Base-by-base conservation (phyloP, 805 yeast genomes). In the Spathaspora girioi region DNA sequence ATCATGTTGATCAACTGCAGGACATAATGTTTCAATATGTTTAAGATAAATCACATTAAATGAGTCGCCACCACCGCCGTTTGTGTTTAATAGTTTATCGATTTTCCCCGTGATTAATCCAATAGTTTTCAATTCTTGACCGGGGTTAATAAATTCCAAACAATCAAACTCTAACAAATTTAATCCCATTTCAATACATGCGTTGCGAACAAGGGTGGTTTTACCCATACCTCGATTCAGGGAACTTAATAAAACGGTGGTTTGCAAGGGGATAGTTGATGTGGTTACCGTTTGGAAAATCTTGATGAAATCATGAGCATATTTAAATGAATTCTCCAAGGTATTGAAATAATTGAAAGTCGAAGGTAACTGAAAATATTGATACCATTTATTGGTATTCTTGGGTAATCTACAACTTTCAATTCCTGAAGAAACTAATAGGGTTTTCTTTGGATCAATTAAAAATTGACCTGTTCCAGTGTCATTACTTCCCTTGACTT, bases 181-280 rank as follows among this genome's bases (percentile, higher is more conserved):
- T 8, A 84, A 66, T 0, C 97, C 97, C 29, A 84, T 64, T 29
- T 79, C 79, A 8, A 71, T 64, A 0, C 88, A 76, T 1, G 83
- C 61, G 50, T 80, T 79, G 47, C 77, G 66, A 0, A 89, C 81
- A 20, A 88, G 60, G 0, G 86, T 81, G 0, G 87, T 64, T 61
- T 93, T 93, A 0, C 99, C 99, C 6, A 88, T 82, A 8, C 87
- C 90, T 49, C 96, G 73, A 29, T 83, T 79, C 59, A 82, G 70
- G 3, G 97, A 89, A 47, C 78, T 80, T 19, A 94, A 63, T 23
- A 91, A 63, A 0, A 91, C 69, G 0, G 89, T 77, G 0, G 96
- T 84, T 46, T 76, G 78, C 32, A 89, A 60, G 1, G 73, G 66
- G 1, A 72, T 62, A 15, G 64, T 65, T 3, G 72, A 59, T 5